Conservation (phyloP, 768 basidiomycete genomes). For the Pleurotus ostreatus region DNA sequence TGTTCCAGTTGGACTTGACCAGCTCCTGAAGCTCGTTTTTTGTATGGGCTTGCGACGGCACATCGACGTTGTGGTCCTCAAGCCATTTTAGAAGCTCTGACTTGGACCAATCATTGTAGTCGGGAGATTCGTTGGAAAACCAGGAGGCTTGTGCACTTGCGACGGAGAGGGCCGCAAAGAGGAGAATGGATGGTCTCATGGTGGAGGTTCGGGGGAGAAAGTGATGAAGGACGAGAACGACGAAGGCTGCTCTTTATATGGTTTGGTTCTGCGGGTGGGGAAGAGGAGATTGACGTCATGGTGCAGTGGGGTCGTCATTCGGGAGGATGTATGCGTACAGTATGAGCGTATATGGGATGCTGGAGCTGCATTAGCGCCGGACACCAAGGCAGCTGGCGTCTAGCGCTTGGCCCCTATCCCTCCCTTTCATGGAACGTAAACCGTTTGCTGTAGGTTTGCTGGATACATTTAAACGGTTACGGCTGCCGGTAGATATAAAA, state of each 20-base stretch:
- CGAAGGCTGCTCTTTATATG: neutral
- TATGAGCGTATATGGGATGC: no score
- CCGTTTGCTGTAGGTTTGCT: no score
- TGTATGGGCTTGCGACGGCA: slow-evolving; percentile 41
- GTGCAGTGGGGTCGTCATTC: slow-evolving; percentile 3
- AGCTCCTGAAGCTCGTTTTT: slow-evolving; percentile 37
- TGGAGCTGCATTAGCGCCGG: no score
- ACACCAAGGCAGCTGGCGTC: no score
- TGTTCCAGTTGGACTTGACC: slow-evolving; percentile 64
- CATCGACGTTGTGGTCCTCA: slow-evolving; percentile 54
- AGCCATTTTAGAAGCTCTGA: slow-evolving; percentile 68
- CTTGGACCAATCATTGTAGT: slow-evolving; percentile 55
- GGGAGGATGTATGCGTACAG: neutral
- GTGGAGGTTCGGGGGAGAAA: slow-evolving; percentile 1
- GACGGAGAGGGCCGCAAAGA: slow-evolving; percentile 28
- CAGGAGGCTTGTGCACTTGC: slow-evolving; percentile 45
- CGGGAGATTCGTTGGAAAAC: slow-evolving; percentile 41
- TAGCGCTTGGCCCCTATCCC: no score
- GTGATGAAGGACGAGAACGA: neutral
- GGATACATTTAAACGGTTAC: no score
- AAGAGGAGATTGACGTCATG: slow-evolving; percentile 17
- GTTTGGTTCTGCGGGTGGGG: neutral
- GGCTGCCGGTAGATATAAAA: no score
- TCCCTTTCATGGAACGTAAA: no score
- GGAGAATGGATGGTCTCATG: slow-evolving; percentile 25